Percentiles rank a stretch among this genome's conserved stretches.
Evolutionary conservation across 306 rosid species (phyloP).

Genomic region (Prunus campanulata): DNA sequence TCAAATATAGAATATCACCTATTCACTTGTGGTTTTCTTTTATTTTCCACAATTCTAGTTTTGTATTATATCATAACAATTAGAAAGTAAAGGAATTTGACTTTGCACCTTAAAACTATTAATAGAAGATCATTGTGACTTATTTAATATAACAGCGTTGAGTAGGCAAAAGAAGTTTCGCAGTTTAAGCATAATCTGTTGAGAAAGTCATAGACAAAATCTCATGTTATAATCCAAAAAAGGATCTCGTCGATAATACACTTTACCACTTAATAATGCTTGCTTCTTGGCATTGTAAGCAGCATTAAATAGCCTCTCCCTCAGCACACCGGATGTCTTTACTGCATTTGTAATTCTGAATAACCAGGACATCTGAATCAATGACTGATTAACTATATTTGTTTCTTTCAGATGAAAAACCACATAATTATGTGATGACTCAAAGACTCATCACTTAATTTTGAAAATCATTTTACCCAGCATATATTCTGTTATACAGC

Average conservation of each 20-base stretch:
- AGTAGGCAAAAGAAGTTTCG: not conserved
- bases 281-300: conserved; percentile 93
- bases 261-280: conserved; percentile 79
- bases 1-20: not conserved
- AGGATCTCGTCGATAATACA: not conserved
- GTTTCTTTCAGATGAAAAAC: conserved; percentile 14
- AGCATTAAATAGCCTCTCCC: conserved; percentile 80
- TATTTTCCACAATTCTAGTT: not conserved
- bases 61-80: not conserved
- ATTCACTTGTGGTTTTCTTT: not conserved
- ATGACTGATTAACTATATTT: conserved; percentile 26
- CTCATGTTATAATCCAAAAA: not conserved
- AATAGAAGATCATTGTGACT: not conserved
- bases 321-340: conserved; percentile 84
- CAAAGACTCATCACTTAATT: not conserved
- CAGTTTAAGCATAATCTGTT: not conserved
- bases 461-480: conserved; percentile 55
- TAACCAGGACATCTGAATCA: conserved; percentile 23
- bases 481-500: conserved; percentile 93
- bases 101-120: not conserved
- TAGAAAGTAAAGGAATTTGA: not conserved
- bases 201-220: not conserved
- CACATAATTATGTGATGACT: not conserved
- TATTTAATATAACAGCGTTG: not conserved
- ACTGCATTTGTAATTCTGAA: conserved; percentile 79